These are phyloP conservation scores for Chrysanthemum seticuspe DNA, from an alignment of 129 eudicot species.

Conservation along the genomic window DNA sequence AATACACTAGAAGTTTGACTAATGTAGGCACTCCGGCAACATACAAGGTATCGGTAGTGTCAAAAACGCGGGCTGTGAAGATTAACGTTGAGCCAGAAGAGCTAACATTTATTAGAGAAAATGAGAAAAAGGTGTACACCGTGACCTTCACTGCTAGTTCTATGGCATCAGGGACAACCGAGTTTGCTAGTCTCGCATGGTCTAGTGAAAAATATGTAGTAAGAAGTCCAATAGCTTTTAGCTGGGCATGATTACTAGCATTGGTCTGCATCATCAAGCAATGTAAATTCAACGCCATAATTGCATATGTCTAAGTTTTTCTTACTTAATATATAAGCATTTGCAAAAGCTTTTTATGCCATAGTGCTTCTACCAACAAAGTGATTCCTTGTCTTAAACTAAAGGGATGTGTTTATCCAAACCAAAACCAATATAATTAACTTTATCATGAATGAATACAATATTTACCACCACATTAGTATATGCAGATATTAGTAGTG, in stretches of 20 bases:
- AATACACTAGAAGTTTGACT: constrained; percentile 67
- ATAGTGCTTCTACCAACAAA: too few relatives aligned
- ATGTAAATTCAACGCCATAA: too few relatives aligned
- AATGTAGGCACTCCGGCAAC: constrained; percentile 65
- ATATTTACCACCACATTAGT: too few relatives aligned
- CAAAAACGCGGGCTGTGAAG: constrained; percentile 45
- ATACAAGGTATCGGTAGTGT: constrained; percentile 55
- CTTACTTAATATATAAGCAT: too few relatives aligned
- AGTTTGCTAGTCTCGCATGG: constrained; percentile 61
- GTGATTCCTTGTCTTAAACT: too few relatives aligned
- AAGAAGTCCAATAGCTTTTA: constrained; percentile 66
- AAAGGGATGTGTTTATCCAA: too few relatives aligned
- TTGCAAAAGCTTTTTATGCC: too few relatives aligned
- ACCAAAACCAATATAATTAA: too few relatives aligned
- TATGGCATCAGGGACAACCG: constrained; percentile 58
- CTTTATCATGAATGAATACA: too few relatives aligned
- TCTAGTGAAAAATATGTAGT: constrained; percentile 53
- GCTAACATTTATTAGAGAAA: constrained; percentile 36
- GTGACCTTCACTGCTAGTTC: constrained; percentile 70
- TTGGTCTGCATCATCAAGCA: too few relatives aligned
- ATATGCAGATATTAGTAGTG: too few relatives aligned
- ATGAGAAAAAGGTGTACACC: constrained; percentile 59
- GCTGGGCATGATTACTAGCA: constrained; percentile 49
- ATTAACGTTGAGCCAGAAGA: constrained; percentile 53
- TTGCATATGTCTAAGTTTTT: too few relatives aligned